A percentile compares a stretch with the other conserved stretches of the same genome.
Evolutionary conservation across 306 rosid species (phyloP).

Genomic region (Fagus sylvatica): DNA sequence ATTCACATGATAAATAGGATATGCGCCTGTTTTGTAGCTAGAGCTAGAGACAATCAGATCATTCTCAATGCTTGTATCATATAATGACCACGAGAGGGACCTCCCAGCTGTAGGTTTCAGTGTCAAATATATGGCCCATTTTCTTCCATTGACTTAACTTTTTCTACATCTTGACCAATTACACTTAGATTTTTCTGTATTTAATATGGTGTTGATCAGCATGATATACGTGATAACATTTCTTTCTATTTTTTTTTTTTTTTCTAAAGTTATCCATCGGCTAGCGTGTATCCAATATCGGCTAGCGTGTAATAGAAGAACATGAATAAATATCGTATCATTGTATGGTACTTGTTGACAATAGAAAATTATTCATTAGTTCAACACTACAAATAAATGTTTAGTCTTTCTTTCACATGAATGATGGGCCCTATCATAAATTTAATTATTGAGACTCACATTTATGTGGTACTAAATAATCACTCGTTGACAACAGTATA

Average conservation of each 20-base stretch:
- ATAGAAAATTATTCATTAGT: too few relatives aligned
- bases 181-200: background rate
- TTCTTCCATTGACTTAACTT: constrained; percentile 24
- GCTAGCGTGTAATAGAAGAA: too few relatives aligned
- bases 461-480: too few relatives aligned
- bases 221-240: background rate
- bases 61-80: constrained; percentile 4
- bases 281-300: too few relatives aligned
- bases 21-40: constrained; percentile 18
- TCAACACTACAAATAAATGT: too few relatives aligned
- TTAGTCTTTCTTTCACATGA: too few relatives aligned
- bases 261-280: background rate
- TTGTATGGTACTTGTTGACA: too few relatives aligned
- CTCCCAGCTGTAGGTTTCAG: constrained; percentile 9
- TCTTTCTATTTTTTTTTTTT: background rate
- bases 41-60: constrained; percentile 8
- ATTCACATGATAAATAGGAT: constrained; percentile 21
- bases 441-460: too few relatives aligned
- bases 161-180: constrained; percentile 26
- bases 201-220: background rate
- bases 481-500: too few relatives aligned
- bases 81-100: constrained; percentile 14
- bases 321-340: too few relatives aligned
- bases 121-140: constrained; percentile 16
- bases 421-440: too few relatives aligned